Conservation (phyloP, 495 filamentous ascomycete genomes). For the Tuber melanosporum region DNA sequence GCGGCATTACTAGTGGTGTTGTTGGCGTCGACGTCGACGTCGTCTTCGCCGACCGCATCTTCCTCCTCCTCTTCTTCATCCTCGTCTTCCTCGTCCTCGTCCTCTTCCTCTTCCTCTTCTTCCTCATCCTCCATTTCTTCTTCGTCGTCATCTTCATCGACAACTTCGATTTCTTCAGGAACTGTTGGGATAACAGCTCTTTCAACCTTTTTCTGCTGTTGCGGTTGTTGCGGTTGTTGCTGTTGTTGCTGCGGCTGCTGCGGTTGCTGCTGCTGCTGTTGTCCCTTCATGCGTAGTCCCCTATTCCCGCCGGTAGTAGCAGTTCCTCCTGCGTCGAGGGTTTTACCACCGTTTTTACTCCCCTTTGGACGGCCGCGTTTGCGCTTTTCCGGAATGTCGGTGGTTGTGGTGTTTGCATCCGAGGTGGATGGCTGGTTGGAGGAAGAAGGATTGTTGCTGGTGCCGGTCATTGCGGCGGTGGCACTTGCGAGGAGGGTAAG, state of each 20-base stretch:
- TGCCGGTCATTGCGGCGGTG: constrained; percentile 33
- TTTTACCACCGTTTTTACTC: constrained; percentile 32
- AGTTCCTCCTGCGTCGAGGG: constrained; percentile 3
- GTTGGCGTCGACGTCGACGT: not conserved
- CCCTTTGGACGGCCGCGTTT: constrained; percentile 38
- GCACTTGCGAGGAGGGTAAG: constrained; percentile 34
- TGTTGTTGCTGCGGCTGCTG: constrained; percentile 12
- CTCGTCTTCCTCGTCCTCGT: constrained; percentile 22
- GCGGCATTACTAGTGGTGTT: not conserved
- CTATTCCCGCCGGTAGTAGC: not conserved
- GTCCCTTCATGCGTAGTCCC: not conserved
- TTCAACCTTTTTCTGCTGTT: constrained; percentile 4
- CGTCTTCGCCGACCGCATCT: not conserved
- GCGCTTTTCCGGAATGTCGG: constrained; percentile 29
- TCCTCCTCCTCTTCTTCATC: not conserved
- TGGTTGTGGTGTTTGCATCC: constrained; percentile 11
- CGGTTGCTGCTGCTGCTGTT: not conserved
- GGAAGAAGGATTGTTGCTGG: not conserved
- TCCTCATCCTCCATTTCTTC: not conserved
- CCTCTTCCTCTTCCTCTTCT: constrained; percentile 9
- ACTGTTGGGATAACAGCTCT: not conserved
- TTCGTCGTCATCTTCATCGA: not conserved
- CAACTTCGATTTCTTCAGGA: not conserved
- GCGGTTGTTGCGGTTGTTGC: constrained; percentile 4
- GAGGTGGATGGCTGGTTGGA: not conserved